phyloP scores from a whole-genome alignment of 2,329 filamentous ascomycete genomes.

The Sporothrix sp. region DNA sequence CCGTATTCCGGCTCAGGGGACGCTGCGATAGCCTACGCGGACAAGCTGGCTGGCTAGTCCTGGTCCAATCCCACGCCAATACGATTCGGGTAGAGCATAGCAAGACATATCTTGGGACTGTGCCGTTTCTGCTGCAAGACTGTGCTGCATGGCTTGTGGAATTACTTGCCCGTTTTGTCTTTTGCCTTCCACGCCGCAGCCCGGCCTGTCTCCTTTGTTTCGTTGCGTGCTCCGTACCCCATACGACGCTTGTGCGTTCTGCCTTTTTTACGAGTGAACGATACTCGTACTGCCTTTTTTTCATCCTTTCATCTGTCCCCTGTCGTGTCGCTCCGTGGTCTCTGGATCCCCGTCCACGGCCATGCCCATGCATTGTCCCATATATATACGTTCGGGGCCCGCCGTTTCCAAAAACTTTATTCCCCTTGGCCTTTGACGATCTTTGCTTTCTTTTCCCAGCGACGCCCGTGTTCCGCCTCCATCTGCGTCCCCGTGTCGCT shows the following conservation, averaged over 20 bases:
- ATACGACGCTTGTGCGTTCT: background rate
- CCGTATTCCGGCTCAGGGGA: too few relatives aligned
- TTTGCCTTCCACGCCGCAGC: too few relatives aligned
- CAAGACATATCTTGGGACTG: too few relatives aligned
- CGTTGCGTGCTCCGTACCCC: background rate
- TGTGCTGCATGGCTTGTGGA: too few relatives aligned
- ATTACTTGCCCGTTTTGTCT: too few relatives aligned
- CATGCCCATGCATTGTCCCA: background rate
- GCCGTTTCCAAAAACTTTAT: background rate
- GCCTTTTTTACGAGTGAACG: background rate
- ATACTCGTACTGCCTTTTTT: too few relatives aligned
- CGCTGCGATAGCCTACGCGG: too few relatives aligned
- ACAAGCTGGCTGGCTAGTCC: too few relatives aligned
- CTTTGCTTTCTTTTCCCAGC: background rate
- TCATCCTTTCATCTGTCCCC: background rate
- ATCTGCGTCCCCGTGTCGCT: background rate
- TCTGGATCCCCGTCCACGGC: background rate
- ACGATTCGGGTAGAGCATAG: too few relatives aligned
- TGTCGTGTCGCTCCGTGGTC: slow-evolving; percentile 1
- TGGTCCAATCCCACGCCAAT: too few relatives aligned
- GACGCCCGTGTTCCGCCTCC: background rate
- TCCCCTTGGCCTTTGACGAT: background rate
- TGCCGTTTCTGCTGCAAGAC: background rate
- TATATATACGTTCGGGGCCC: background rate
- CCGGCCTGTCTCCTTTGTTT: too few relatives aligned